Evolutionary conservation across 73 alveolate species (phyloP).

Genomic region (Tetrahymena malaccensis): DNA sequence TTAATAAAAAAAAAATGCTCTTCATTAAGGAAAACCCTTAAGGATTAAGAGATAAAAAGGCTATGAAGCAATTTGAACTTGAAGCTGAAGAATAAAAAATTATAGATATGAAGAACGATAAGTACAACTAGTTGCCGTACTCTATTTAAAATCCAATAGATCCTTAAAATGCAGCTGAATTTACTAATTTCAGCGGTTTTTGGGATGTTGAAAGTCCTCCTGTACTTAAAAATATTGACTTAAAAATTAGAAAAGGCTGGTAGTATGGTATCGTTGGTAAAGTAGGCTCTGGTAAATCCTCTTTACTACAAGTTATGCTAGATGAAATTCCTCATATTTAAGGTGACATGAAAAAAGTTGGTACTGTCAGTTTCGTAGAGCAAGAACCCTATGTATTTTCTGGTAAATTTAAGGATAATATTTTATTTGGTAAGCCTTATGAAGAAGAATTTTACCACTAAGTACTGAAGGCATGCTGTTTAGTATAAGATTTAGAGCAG

Average conservation of each 20-base stretch:
- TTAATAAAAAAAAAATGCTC: not conserved
- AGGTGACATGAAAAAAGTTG: not conserved
- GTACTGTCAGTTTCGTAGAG: slow-evolving; percentile 33
- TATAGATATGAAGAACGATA: not conserved
- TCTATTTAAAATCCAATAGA: not conserved
- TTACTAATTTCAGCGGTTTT: not conserved
- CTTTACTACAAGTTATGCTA: slow-evolving; percentile 16
- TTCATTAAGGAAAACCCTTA: not conserved
- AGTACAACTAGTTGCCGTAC: not conserved
- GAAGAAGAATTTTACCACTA: slow-evolving; percentile 33
- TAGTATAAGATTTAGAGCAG: slow-evolving; percentile 39
- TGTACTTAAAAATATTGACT: slow-evolving; percentile 8
- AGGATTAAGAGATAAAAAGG: not conserved
- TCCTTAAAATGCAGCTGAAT: not conserved
- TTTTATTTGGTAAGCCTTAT: slow-evolving; percentile 47
- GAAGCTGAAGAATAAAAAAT: not conserved
- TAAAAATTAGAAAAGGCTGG: slow-evolving; percentile 33
- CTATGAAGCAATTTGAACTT: not conserved
- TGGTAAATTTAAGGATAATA: slow-evolving; percentile 52
- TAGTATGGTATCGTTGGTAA: slow-evolving; percentile 32
- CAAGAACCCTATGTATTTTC: slow-evolving; percentile 43
- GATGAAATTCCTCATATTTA: slow-evolving; percentile 16
- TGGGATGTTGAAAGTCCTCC: not conserved
- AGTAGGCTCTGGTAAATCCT: slow-evolving; percentile 49
- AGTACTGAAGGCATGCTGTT: slow-evolving; percentile 39